These are phyloP conservation scores for Hortaea werneckii DNA, from an alignment of 2,329 filamentous ascomycete genomes.

Conservation along the genomic window DNA sequence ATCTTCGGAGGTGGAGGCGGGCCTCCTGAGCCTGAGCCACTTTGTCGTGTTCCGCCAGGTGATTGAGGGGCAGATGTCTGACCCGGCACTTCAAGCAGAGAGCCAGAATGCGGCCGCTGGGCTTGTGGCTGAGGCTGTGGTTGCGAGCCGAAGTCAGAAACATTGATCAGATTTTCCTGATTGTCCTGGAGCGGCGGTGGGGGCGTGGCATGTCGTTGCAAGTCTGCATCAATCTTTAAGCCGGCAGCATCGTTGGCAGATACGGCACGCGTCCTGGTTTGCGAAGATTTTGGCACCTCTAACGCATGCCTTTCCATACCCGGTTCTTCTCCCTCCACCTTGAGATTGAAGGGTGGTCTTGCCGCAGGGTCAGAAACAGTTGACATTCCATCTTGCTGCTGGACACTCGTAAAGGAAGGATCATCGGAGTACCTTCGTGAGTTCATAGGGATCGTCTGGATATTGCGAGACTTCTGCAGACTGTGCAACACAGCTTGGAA, in stretches of 20 bases:
- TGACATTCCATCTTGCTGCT: slow-evolving; percentile 38
- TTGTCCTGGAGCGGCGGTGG: neutral
- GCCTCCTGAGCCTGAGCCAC: neutral
- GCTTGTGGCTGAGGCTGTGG: neutral
- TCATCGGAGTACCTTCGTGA: slow-evolving; percentile 61
- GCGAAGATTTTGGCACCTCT: slow-evolving; percentile 21
- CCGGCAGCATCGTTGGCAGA: slow-evolving; percentile 48
- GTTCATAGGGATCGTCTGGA: slow-evolving; percentile 59
- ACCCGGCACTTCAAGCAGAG: slow-evolving; percentile 2
- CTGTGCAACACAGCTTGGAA: slow-evolving; percentile 87
- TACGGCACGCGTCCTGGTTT: slow-evolving; percentile 39
- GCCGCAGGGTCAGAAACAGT: slow-evolving; percentile 38
- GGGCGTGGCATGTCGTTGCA: slow-evolving; percentile 2
- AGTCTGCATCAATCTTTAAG: slow-evolving; percentile 33
- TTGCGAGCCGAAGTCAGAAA: neutral
- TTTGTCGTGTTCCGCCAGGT: neutral
- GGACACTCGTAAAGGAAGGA: slow-evolving; percentile 35
- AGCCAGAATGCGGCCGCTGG: neutral
- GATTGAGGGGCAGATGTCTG: slow-evolving; percentile 1
- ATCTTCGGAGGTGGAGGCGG: slow-evolving; percentile 2
- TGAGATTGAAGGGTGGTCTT: slow-evolving; percentile 19
- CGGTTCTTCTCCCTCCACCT: slow-evolving; percentile 2
- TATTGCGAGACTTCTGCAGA: slow-evolving; percentile 69
- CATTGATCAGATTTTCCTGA: neutral
- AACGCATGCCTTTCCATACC: slow-evolving; percentile 6